Evolutionary conservation across 1,284 basidiomycete genomes (phyloP), one percentile per base, ranked within the genome.

Genomic region (Paramarasmius palmivorus): DNA sequence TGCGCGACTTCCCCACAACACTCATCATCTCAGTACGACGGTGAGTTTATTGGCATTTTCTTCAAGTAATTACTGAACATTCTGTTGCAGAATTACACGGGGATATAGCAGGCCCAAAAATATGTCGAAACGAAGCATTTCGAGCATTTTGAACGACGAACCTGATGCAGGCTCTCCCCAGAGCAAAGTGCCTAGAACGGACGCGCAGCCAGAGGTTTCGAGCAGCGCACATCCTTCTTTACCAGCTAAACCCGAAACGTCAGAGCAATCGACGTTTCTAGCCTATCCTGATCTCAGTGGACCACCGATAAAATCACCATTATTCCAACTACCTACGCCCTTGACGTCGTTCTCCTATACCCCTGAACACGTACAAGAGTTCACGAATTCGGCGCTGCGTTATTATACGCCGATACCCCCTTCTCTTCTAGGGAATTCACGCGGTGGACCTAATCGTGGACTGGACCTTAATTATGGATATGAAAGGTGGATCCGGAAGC

Each of bases 301-400:
- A 8, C 60, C 56, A 34, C 45, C 63, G 37, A 47, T 40, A 42
- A 68, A 66, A 49, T 67, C 73, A 41, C 73, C 79, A 1, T 68
- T 77, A 1, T 83, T 88, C 59, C 84, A 87, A 63, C 77, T 80
- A 56, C 86, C 86, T 7, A 75, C 72, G 2, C 82, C 78, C 38
- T 63, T 89, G n/a, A 72, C 81, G n/a, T 77, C 84, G 1, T 89
- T 88, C 66, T 87, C 86, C 25, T 86, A 86, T 61, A 76, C 74
- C 15, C 67, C 77, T 8, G 65, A 68, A 4, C 82, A 78, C 40
- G 69, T 69, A n/a, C 76, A 86, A 29, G 74, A 82, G 53, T 89
- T 88, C 65, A 76, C 76, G 15, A 76, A 92, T 65, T 78, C 83
- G 12, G 83, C 88, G 0, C 60, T 92, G 68, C 78, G 83, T 41